These are phyloP conservation scores for Colletotrichum australisinense DNA, from an alignment of 2,329 filamentous ascomycete genomes.

Conservation along the genomic window DNA sequence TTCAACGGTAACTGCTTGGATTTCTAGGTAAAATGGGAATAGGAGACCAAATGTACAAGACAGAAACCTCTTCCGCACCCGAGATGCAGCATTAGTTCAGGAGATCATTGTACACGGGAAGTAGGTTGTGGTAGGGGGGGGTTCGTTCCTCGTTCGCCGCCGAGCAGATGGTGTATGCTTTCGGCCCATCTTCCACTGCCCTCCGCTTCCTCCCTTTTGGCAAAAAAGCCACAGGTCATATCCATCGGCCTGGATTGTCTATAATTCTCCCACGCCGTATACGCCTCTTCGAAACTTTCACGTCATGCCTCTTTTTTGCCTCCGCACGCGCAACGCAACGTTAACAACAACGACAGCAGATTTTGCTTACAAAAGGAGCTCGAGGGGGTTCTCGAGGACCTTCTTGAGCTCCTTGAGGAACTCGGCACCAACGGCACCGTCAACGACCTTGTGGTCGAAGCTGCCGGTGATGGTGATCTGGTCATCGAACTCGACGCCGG, in stretches of 20 bases:
- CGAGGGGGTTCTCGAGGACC: constrained; percentile 95
- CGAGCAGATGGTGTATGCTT: constrained; percentile 29
- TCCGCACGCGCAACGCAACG: neutral
- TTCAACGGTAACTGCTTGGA: constrained; percentile 38
- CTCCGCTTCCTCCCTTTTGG: constrained; percentile 30
- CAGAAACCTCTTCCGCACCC: constrained; percentile 41
- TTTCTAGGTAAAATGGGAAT: constrained; percentile 38
- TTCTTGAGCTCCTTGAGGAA: constrained; percentile 98
- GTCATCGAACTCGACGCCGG: constrained; percentile 89
- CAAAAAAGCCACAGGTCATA: constrained; percentile 27
- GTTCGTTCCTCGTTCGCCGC: constrained; percentile 32
- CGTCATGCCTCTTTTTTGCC: constrained; percentile 25
- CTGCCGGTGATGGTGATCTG: constrained; percentile 94
- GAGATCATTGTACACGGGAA: constrained; percentile 55
- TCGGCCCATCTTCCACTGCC: constrained; percentile 23
- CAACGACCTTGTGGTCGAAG: constrained; percentile 99
- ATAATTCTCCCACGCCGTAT: constrained; percentile 28
- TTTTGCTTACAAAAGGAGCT: constrained; percentile 82
- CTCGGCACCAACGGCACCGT: constrained; percentile 95
- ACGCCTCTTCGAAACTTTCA: constrained; percentile 26
- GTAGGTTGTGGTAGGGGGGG: constrained; percentile 41
- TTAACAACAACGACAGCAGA: neutral
- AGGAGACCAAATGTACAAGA: constrained; percentile 44
- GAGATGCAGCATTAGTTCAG: constrained; percentile 53
- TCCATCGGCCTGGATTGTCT: constrained; percentile 26